Evolutionary conservation across 208 protist genomes (phyloP).

Genomic region (Trypanosoma mega): DNA sequence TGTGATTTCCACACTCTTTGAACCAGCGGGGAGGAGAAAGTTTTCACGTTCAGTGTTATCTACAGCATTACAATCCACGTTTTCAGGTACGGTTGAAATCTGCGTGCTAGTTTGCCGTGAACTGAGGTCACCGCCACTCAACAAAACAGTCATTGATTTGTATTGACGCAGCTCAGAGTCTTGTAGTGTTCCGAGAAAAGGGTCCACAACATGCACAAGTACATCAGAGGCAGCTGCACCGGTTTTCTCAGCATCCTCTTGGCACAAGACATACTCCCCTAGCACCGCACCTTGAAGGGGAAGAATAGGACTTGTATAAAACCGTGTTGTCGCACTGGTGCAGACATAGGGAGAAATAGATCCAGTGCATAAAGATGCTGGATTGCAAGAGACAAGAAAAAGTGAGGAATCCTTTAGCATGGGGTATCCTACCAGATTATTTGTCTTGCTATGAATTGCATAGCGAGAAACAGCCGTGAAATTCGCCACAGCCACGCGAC

Average conservation of each 20-base stretch:
- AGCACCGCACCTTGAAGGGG: slow-evolving; percentile 20
- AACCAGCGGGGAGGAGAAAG: neutral
- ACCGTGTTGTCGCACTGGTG: slow-evolving; percentile 20
- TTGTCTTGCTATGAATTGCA: slow-evolving; percentile 37
- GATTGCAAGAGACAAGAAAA: slow-evolving; percentile 41
- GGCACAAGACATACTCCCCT: slow-evolving; percentile 55
- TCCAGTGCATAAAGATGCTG: slow-evolving; percentile 19
- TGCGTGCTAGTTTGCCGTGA: neutral
- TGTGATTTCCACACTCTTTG: slow-evolving; percentile 2
- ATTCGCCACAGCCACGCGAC: slow-evolving; percentile 11
- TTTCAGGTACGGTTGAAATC: slow-evolving; percentile 10
- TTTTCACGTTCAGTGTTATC: slow-evolving; percentile 10
- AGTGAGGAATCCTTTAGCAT: slow-evolving; percentile 23
- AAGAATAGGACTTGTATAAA: slow-evolving; percentile 24
- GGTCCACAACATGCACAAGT: slow-evolving; percentile 38
- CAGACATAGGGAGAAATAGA: slow-evolving; percentile 24
- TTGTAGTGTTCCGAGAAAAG: slow-evolving; percentile 31
- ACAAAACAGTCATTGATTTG: slow-evolving; percentile 28
- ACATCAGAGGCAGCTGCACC: slow-evolving; percentile 30
- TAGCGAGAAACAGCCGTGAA: slow-evolving; percentile 47
- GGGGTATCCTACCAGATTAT: slow-evolving; percentile 42
- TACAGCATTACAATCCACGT: slow-evolving; percentile 1
- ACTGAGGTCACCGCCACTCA: slow-evolving; percentile 32
- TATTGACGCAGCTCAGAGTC: slow-evolving; percentile 33
- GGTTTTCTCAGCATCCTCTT: slow-evolving; percentile 24